Evolutionary conservation across 2,329 filamentous ascomycete species (phyloP), one percentile per base, ranked within the genome.

Genomic region (Rutstroemia sp.): DNA sequence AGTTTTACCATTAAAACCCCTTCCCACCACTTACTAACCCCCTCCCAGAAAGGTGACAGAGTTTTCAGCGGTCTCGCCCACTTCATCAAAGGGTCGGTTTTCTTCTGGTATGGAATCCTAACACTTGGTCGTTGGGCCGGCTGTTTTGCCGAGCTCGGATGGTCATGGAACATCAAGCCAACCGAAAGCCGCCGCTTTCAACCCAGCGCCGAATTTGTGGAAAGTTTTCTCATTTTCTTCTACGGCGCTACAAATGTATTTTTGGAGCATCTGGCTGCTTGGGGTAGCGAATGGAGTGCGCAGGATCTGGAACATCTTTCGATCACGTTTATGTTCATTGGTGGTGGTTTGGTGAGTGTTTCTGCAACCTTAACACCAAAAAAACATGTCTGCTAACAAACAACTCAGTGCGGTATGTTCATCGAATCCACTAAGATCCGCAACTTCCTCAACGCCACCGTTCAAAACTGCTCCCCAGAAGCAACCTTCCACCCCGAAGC

Each of bases 161-260:
- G 92, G 92, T 90, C 91, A 0, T 96, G 92, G 92, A 97, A 97
- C 66, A 72, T 92, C 58, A 87, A 88, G 58, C 90, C 90, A 8
- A 5, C 34, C 16, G 6, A 38, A 21, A 21, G 34, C 8, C 27
- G n/a, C 10, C 48, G 49, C 62, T 81, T 77, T 67, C 87, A 86
- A 30, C 88, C 88, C 1, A 88, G 88, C 0, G 90, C 89, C 23
- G 92, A 97, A 73, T 96, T 95, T 65, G 82, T 87, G 49, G 92
- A 97, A 72, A 95, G 90, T 37, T 85, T 87, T 56, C 81, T 96
- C 62, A 96, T 97, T 62, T 95, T 91, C 74, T 76, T 90, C 30
- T 97, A 96, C 69, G 92, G 94, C 37, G 77, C 83, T 2, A 92
- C 86, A 59, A 96, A 97, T 71, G 85, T 97, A 57, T 96, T 95